Evolutionary conservation across 2,329 filamentous ascomycete genomes (phyloP).

Genomic region (Lasiodiplodia hormozganensis): DNA sequence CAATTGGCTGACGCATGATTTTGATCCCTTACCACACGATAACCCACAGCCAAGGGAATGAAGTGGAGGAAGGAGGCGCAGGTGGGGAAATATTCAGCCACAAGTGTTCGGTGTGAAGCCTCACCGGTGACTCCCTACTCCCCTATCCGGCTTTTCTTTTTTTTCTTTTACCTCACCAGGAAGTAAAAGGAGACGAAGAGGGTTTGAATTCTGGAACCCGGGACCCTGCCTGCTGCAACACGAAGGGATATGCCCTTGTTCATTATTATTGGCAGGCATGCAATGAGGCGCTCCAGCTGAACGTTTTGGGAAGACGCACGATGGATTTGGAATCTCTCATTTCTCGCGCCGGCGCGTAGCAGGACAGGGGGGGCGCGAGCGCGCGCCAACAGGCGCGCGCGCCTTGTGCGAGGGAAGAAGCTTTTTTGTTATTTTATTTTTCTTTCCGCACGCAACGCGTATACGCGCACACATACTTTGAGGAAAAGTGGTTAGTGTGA

Average conservation of each 20-base stretch:
- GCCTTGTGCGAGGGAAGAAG: background rate
- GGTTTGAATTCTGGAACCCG: background rate
- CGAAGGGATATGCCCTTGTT: constrained; percentile 18
- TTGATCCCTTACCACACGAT: background rate
- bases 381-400: background rate
- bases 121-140: constrained; percentile 4
- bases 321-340: constrained; percentile 24
- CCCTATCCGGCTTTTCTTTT: background rate
- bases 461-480: background rate
- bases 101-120: background rate
- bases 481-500: background rate
- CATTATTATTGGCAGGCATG: constrained; percentile 21
- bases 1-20: background rate
- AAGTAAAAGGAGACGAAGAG: constrained; percentile 12
- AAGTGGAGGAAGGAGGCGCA: background rate
- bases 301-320: constrained; percentile 8
- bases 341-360: constrained; percentile 22
- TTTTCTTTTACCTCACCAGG: background rate
- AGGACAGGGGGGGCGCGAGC: background rate
- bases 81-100: constrained; percentile 6
- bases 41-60: constrained; percentile 3
- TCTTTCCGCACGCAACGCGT: background rate
- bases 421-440: constrained; percentile 2
- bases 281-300: constrained; percentile 8
- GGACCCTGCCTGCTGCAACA: background rate